These are phyloP conservation scores for Colletotrichum costaricense DNA, from an alignment of 2,329 filamentous ascomycete species.

Conservation along the genomic window DNA sequence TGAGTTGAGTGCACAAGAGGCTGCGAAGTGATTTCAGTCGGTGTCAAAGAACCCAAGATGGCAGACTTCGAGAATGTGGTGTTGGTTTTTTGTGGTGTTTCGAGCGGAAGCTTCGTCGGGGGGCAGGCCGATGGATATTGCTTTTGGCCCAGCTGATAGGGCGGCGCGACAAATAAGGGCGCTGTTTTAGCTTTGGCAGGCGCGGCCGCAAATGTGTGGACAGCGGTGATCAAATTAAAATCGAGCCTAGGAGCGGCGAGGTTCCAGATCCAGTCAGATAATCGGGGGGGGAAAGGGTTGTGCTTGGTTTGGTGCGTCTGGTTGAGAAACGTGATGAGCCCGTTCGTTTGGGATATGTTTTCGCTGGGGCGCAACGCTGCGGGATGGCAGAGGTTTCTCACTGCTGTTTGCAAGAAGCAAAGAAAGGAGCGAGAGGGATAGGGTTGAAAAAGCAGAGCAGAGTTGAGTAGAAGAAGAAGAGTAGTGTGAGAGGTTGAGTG, in stretches of 20 bases:
- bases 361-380: not conserved
- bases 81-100: constrained; percentile 34
- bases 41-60: constrained; percentile 23
- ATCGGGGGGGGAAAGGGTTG: not conserved
- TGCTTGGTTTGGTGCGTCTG: constrained; percentile 2
- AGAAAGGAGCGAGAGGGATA: constrained; percentile 10
- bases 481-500: not conserved
- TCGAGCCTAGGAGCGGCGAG: constrained; percentile 29
- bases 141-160: constrained; percentile 30
- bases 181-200: constrained; percentile 33
- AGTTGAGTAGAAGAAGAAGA: not conserved
- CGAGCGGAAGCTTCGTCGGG: constrained; percentile 32
- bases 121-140: constrained; percentile 22
- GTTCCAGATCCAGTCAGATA: constrained; percentile 33
- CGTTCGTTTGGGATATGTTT: not conserved
- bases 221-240: constrained; percentile 34
- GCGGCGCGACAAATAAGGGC: constrained; percentile 26
- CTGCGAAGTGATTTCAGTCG: not conserved
- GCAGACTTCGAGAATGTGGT: constrained; percentile 33
- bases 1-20: not conserved
- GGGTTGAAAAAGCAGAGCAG: constrained; percentile 17
- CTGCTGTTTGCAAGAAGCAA: not conserved
- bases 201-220: constrained; percentile 34
- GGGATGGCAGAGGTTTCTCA: not conserved
- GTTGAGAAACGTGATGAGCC: not conserved